Conservation (phyloP, 192 early-diverging fungal species). For the Pilobolus umbonatus region DNA sequence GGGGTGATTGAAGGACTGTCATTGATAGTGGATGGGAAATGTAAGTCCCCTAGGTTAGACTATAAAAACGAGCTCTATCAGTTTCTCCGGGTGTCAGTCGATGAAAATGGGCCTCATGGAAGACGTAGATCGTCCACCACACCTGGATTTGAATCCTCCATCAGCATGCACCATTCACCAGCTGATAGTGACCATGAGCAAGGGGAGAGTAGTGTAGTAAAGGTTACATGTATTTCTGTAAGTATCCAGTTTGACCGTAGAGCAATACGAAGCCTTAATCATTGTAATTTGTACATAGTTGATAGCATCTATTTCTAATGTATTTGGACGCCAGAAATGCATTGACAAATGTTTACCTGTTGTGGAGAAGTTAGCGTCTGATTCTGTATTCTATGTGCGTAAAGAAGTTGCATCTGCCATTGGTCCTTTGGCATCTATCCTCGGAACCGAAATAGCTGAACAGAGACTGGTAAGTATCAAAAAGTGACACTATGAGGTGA, state of each 20-base stretch:
- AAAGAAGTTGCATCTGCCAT: slow-evolving; percentile 45
- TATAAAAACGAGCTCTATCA: not conserved
- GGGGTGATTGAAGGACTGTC: slow-evolving; percentile 46
- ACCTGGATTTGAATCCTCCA: slow-evolving; percentile 22
- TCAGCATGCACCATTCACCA: not conserved
- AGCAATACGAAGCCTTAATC: not conserved
- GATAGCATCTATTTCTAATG: slow-evolving; percentile 37
- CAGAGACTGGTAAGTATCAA: slow-evolving; percentile 35
- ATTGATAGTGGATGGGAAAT: slow-evolving; percentile 19
- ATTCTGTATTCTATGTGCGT: slow-evolving; percentile 50
- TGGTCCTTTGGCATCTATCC: slow-evolving; percentile 35
- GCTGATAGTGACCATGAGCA: slow-evolving; percentile 25
- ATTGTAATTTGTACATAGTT: slow-evolving; percentile 30
- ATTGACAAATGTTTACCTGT: slow-evolving; percentile 41
- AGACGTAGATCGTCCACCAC: slow-evolving; percentile 8
- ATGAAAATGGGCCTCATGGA: not conserved
- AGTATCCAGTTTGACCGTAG: not conserved
- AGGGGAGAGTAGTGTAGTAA: slow-evolving; percentile 33
- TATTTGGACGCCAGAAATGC: slow-evolving; percentile 44
- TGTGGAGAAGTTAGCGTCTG: slow-evolving; percentile 40
- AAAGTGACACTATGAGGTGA: not conserved
- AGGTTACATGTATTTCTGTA: slow-evolving; percentile 38
- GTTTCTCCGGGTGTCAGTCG: slow-evolving; percentile 16
- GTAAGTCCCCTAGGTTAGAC: slow-evolving; percentile 11
- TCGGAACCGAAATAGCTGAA: slow-evolving; percentile 28